These are phyloP conservation scores for Syncephalastrum contaminatum DNA, from an alignment of 371 early-diverging fungal genomes.

Conservation along the genomic window DNA sequence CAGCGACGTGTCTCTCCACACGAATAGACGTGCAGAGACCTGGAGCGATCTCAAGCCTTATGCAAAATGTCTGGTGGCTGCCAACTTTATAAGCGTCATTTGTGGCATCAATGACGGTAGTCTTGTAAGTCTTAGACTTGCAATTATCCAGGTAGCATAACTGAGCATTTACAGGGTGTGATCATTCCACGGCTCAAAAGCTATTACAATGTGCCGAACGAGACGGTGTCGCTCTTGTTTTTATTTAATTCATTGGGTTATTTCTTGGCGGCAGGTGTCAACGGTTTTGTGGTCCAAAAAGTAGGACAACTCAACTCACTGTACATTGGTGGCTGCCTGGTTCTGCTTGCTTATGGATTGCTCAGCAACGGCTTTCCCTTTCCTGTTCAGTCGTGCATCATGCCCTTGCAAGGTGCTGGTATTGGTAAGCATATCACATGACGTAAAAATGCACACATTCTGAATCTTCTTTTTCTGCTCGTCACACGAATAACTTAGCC, in stretches of 20 bases:
- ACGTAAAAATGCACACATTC: too few relatives aligned
- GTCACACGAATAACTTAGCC: conserved; percentile 5
- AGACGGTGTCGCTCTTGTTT: conserved; percentile 30
- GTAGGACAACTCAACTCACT: conserved; percentile 21
- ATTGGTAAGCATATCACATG: conserved; percentile 7
- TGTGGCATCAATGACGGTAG: conserved; percentile 30
- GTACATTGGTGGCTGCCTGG: conserved; percentile 14
- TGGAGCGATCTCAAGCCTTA: conserved; percentile 25
- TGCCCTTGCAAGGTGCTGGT: conserved; percentile 27
- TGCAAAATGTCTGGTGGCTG: conserved; percentile 15
- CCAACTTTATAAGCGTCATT: conserved; percentile 18
- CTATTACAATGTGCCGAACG: conserved; percentile 24
- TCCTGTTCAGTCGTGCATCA: conserved; percentile 17
- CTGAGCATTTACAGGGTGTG: conserved; percentile 12
- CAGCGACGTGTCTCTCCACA: too few relatives aligned
- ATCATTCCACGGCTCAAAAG: conserved; percentile 31
- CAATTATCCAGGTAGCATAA: too few relatives aligned
- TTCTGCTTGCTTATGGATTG: conserved; percentile 17
- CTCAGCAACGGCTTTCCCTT: conserved; percentile 21
- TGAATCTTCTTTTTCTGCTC: too few relatives aligned
- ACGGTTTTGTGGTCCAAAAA: conserved; percentile 28
- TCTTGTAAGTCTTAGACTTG: conserved; percentile 10
- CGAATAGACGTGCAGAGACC: conserved; percentile 2
- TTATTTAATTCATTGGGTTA: conserved; percentile 32
- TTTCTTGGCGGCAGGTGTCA: conserved; percentile 20